Conservation (phyloP, 2,329 filamentous ascomycete genomes). For the Fusarium caatingaense region DNA sequence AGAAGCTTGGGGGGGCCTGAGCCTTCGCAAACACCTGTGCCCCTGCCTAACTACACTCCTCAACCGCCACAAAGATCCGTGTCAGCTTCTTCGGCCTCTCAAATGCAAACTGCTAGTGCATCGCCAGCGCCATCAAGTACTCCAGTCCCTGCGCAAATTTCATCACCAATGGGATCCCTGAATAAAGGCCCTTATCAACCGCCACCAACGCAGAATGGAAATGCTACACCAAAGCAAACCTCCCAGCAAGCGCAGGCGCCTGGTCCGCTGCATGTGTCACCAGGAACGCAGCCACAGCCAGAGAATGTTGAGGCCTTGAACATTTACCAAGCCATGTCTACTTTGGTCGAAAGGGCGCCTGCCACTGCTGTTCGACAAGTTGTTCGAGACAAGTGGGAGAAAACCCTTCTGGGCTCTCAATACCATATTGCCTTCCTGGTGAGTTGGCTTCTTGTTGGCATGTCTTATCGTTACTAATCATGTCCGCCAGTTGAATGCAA, state of each 20-base stretch:
- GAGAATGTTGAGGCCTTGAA: constrained; percentile 45
- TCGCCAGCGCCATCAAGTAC: constrained; percentile 11
- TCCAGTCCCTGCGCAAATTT: constrained; percentile 11
- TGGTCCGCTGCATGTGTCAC: neutral
- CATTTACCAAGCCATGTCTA: constrained; percentile 41
- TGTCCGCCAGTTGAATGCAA: constrained; percentile 59
- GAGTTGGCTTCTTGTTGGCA: constrained; percentile 44
- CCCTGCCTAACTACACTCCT: constrained; percentile 23
- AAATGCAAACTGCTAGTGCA: neutral
- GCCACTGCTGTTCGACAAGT: constrained; percentile 61
- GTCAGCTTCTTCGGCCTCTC: constrained; percentile 10
- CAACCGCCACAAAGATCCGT: constrained; percentile 8
- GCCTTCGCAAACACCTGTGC: constrained; percentile 14
- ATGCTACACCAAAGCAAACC: neutral
- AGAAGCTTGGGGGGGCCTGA: constrained; percentile 2
- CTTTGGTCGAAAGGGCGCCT: constrained; percentile 54
- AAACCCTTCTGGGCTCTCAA: constrained; percentile 61
- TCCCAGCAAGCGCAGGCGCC: constrained; percentile 4
- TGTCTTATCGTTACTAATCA: constrained; percentile 40
- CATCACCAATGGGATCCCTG: constrained; percentile 13
- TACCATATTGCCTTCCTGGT: constrained; percentile 66
- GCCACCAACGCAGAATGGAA: constrained; percentile 2
- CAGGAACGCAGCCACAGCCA: neutral
- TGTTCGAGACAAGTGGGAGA: constrained; percentile 64
- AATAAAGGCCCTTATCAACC: constrained; percentile 6